Conservation (phyloP, 1,284 basidiomycete species). For the Leccinum fuscescens region DNA sequence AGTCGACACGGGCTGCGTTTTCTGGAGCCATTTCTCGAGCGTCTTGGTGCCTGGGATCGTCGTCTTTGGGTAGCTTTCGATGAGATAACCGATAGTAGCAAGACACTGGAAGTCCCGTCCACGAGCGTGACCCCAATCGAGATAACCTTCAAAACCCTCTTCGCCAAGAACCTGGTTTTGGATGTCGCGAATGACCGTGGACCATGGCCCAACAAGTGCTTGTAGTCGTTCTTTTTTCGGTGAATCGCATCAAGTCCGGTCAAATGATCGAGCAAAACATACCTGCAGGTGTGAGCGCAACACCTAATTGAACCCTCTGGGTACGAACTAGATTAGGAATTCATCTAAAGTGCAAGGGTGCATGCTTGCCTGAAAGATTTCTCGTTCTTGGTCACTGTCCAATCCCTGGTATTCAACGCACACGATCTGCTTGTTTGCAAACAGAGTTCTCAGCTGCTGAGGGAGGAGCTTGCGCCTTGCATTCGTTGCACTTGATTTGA, state of each 20-base stretch:
- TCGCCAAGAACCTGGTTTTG: slow-evolving; percentile 38
- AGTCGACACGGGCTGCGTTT: slow-evolving; percentile 26
- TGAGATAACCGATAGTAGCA: slow-evolving; percentile 42
- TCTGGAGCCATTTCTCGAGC: slow-evolving; percentile 45
- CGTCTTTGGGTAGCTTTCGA: slow-evolving; percentile 36
- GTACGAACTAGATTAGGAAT: neutral
- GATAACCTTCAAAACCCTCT: slow-evolving; percentile 43
- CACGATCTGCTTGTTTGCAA: slow-evolving; percentile 47
- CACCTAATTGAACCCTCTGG: slow-evolving; percentile 43
- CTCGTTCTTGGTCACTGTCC: slow-evolving; percentile 33
- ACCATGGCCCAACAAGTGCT: slow-evolving; percentile 44
- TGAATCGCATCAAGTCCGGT: neutral
- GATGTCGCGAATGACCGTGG: slow-evolving; percentile 42
- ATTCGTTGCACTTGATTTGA: slow-evolving; percentile 23
- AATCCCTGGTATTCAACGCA: slow-evolving; percentile 51
- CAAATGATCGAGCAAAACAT: slow-evolving; percentile 3
- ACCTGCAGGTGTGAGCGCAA: slow-evolving; percentile 46
- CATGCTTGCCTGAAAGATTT: slow-evolving; percentile 35
- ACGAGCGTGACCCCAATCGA: slow-evolving; percentile 46
- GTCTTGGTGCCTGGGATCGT: slow-evolving; percentile 31
- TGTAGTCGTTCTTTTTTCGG: slow-evolving; percentile 43
- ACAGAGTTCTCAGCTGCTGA: slow-evolving; percentile 29
- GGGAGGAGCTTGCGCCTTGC: slow-evolving; percentile 32
- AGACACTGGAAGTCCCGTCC: slow-evolving; percentile 50
- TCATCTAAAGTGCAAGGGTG: neutral